Evolutionary conservation across 441 rosid species (phyloP).

Genomic region (Croton setiger): DNA sequence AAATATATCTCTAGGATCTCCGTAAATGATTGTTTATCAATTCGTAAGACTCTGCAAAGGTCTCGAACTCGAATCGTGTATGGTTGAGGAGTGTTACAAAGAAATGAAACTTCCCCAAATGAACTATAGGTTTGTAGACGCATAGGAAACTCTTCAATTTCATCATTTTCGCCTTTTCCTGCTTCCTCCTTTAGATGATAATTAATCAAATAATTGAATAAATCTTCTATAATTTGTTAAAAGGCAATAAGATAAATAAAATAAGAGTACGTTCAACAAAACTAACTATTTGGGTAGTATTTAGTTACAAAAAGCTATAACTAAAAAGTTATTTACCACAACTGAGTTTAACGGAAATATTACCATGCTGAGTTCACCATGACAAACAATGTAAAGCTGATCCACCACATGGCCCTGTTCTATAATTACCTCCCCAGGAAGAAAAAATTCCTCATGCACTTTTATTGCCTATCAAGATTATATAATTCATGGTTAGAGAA

Average conservation of each 20-base stretch:
- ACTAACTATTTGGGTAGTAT: too few relatives aligned
- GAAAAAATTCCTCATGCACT: slow-evolving; percentile 77
- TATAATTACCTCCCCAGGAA: slow-evolving; percentile 80
- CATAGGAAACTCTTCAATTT: slow-evolving; percentile 40
- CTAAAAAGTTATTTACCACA: too few relatives aligned
- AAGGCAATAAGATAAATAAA: neutral
- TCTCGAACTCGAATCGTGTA: slow-evolving; percentile 61
- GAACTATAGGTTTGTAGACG: slow-evolving; percentile 47
- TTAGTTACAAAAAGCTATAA: too few relatives aligned
- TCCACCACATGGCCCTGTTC: slow-evolving; percentile 71
- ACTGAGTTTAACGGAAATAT: too few relatives aligned
- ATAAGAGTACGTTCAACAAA: too few relatives aligned
- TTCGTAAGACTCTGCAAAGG: slow-evolving; percentile 60
- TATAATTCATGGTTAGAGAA: neutral
- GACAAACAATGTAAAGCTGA: slow-evolving; percentile 81
- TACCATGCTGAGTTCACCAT: slow-evolving; percentile 62
- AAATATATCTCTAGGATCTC: slow-evolving; percentile 66
- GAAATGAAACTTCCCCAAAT: slow-evolving; percentile 75
- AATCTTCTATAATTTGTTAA: neutral
- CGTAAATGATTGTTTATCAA: slow-evolving; percentile 63
- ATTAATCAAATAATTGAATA: neutral
- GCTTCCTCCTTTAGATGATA: slow-evolving; percentile 51
- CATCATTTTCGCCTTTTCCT: slow-evolving; percentile 49
- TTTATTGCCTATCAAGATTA: slow-evolving; percentile 42
- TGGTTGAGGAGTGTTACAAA: slow-evolving; percentile 76